These are phyloP conservation scores for Neurospora discreta DNA, from an alignment of 495 filamentous ascomycete genomes.

Conservation along the genomic window DNA sequence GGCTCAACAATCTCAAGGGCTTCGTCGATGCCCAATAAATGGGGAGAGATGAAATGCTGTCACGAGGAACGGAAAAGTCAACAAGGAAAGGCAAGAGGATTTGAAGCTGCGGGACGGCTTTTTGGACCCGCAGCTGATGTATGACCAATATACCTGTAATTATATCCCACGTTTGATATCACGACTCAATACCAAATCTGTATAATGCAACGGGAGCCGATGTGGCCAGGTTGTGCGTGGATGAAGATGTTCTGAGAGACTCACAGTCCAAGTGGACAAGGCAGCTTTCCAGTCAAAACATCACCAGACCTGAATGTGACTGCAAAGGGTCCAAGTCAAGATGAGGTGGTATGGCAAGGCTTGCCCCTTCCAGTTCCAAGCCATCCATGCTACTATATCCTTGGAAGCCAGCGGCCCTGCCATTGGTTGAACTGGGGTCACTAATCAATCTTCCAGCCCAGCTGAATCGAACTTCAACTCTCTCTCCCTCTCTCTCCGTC, in stretches of 20 bases:
- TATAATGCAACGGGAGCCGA: background rate
- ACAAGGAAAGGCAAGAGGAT: background rate
- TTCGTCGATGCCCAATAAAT: conserved; percentile 56
- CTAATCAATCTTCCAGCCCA: background rate
- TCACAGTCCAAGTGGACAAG: background rate
- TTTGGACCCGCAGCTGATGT: background rate
- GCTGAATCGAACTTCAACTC: conserved; percentile 1
- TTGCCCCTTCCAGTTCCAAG: background rate
- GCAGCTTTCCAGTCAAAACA: background rate
- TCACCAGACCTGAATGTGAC: background rate
- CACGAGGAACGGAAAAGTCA: background rate
- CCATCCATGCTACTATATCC: background rate
- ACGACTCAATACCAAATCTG: background rate
- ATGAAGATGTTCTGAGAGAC: background rate
- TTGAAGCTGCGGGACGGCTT: background rate
- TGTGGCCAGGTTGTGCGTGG: background rate
- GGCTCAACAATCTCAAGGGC: conserved; percentile 75
- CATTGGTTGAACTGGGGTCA: conserved; percentile 3
- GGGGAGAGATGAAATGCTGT: background rate
- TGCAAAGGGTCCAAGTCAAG: background rate
- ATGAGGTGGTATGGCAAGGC: background rate
- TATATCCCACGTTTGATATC: background rate
- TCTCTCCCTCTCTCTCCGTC: background rate
- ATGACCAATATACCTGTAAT: background rate
- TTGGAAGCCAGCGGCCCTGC: background rate